Evolutionary conservation across 805 yeast genomes (phyloP), one percentile per base, ranked within the genome.

Genomic region (Candida ficus): DNA sequence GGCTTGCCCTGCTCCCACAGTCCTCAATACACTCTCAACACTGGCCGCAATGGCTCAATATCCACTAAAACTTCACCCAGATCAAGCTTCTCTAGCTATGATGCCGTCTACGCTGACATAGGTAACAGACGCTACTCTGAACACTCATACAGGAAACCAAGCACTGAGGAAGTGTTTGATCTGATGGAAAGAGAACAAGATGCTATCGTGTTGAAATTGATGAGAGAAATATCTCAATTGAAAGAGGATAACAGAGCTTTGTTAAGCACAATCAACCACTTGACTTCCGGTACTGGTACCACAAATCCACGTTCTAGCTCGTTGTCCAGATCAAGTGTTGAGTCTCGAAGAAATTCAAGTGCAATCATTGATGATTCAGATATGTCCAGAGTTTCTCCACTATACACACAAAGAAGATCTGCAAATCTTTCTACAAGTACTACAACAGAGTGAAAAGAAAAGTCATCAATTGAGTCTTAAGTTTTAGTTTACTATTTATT

Each of bases 141-240:
- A 32, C 41, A 41, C 4, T 14, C 45, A 14, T 33, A 38, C 37
- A 29, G 40, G 18, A 38, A 52, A 31, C 58, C 64, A 29, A 63
- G 62, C 29, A 64, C 68, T 8, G 80, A 72, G 22, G 73, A 75
- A 45, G 65, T 75, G 16, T 70, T 78, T 29, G 80, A 78, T 53
- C 55, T 69, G 27, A 75, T 83, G 79, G 90, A 83, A 51, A 68
- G 78, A 38, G 88, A 83, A 59, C 89, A 83, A 56, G 90, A 83
- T 53, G 86, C 84, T 3, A 78, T 81, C 19, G 89, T 82, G 16
- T 62, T 81, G 53, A 74, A 71, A 56, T 62, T 82, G 31, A 80
- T 80, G 76, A 71, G 73, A 39, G 87, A 82, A 54, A 80, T 83
- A 27, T 66, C 66, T 20, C 43, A 48, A 7, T 58, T 82, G 45